Evolutionary conservation across 169 alveolate genomes (phyloP).

Genomic region (Neospora caninum): DNA sequence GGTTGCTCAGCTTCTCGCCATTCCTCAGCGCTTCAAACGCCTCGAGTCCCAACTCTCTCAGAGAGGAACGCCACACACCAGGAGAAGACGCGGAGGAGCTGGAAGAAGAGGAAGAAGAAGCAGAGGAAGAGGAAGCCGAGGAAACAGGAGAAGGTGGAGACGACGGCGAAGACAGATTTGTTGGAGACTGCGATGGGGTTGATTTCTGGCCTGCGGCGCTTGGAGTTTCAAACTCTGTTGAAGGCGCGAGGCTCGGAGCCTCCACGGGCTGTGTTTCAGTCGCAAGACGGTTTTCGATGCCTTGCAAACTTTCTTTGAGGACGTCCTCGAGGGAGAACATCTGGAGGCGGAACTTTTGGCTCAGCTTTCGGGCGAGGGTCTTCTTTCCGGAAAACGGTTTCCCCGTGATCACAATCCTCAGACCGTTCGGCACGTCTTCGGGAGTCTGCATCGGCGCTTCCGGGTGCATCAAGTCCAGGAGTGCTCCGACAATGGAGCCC

Average conservation of each 20-base stretch:
- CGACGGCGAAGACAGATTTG: no score
- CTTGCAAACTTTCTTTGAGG: neutral
- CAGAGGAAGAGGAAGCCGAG: no score
- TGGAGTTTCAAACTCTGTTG: no score
- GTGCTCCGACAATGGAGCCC: neutral
- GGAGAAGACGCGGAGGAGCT: no score
- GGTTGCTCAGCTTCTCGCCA: conserved; percentile 12
- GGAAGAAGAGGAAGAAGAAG: no score
- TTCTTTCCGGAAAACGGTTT: conserved; percentile 28
- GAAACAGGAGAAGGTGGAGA: no score
- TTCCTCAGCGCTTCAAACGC: neutral
- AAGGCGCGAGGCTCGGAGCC: no score
- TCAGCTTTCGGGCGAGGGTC: neutral
- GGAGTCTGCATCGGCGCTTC: neutral
- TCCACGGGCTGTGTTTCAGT: no score
- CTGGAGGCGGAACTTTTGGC: neutral
- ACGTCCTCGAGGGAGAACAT: neutral
- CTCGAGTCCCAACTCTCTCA: neutral
- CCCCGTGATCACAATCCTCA: conserved; percentile 11
- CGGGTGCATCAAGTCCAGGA: neutral
- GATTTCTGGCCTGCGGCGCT: no score
- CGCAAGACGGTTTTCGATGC: neutral
- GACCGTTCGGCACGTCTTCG: neutral
- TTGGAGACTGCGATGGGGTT: no score
- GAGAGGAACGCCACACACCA: no score